Percentiles rank a stretch among this genome's conserved stretches.
These are phyloP conservation scores for Exophiala sp. DNA, from an alignment of 2,329 filamentous ascomycete species.

Conservation along the genomic window DNA sequence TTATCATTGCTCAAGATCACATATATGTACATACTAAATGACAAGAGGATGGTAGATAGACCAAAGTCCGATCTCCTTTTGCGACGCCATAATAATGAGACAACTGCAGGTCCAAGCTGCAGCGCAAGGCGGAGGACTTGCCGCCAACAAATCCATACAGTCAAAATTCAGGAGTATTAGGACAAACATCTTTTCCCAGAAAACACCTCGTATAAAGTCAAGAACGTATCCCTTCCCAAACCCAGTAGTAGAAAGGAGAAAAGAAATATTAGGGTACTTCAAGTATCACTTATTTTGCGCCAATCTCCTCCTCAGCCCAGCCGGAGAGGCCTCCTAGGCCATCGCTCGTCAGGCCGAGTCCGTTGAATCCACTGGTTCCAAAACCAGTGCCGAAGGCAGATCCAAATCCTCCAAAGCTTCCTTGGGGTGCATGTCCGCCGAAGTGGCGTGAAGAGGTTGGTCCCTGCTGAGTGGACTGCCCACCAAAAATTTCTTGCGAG, in stretches of 20 bases:
- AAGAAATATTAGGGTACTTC: slow-evolving; percentile 8
- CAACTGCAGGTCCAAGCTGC: slow-evolving; percentile 20
- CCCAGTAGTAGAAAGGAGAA: slow-evolving; percentile 1
- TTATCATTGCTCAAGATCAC: not conserved
- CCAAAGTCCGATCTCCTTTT: not conserved
- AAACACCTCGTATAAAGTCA: slow-evolving; percentile 12
- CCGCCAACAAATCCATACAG: slow-evolving; percentile 1
- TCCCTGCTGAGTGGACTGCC: slow-evolving; percentile 33
- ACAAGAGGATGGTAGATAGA: not conserved
- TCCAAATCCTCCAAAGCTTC: slow-evolving; percentile 57
- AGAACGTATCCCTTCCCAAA: slow-evolving; percentile 7
- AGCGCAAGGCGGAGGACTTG: slow-evolving; percentile 3
- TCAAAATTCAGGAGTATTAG: slow-evolving; percentile 14
- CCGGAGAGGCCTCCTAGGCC: slow-evolving; percentile 51
- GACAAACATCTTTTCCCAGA: slow-evolving; percentile 13
- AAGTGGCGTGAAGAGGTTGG: slow-evolving; percentile 31
- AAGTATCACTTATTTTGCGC: slow-evolving; percentile 46
- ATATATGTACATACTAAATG: slow-evolving; percentile 17
- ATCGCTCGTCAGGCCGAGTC: slow-evolving; percentile 58
- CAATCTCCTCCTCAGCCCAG: slow-evolving; percentile 63
- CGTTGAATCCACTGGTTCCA: slow-evolving; percentile 53
- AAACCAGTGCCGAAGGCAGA: slow-evolving; percentile 55
- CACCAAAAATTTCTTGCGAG: slow-evolving; percentile 55
- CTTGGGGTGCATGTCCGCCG: slow-evolving; percentile 36
- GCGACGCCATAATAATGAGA: slow-evolving; percentile 18